Evolutionary conservation across 371 early-diverging fungal species (phyloP), one percentile per base, ranked within the genome.

Genomic region (Mortierella sp.): DNA sequence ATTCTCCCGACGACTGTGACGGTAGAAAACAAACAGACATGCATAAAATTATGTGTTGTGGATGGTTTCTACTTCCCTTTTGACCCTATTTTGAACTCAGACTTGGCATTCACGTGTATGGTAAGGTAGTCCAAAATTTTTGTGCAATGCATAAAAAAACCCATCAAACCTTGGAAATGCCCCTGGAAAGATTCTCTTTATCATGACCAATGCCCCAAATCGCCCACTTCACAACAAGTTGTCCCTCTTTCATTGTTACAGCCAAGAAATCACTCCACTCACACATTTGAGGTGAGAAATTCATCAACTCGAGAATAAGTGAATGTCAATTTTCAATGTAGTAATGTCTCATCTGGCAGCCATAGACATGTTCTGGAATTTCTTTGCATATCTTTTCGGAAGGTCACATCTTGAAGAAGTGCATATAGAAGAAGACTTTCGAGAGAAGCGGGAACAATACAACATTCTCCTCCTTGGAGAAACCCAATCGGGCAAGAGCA

Each of bases 401-500:
- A 10, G 20, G 28, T 14, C 55, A 30, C 30, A 30, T 30, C 55
- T 28, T 12, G 24, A 24, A 28, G 14, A 55, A 55, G 12, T 11
- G 4, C 55, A 14, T 24, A 2, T 28, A 5, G 30, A 28, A 14
- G 55, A 55, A 55, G 55, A 55, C 14, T 28, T 30, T 55, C 55
- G 55, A 55, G 55, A 55, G 12, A 55, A 14, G 14, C 24, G 55
- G 8, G 55, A 55, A 24, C 55, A 55, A 16, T 62, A 69, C 54
- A 69, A 69, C 18, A 55, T 66, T 22, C 37, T 66, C 6, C 54
- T 66, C 24, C 22, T 66, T 37, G 66, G 68, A 14, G 61, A 55
- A 49, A 49, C 51, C 0, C 68, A 68, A 24, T 59, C 68, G n/a
- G 68, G 68, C 18, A 68, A 68, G 47, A 61, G 61, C 39, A 68